Evolutionary conservation across 805 yeast species (phyloP), one percentile per base, ranked within the genome.

Genomic region (Kodamaea laetipori): DNA sequence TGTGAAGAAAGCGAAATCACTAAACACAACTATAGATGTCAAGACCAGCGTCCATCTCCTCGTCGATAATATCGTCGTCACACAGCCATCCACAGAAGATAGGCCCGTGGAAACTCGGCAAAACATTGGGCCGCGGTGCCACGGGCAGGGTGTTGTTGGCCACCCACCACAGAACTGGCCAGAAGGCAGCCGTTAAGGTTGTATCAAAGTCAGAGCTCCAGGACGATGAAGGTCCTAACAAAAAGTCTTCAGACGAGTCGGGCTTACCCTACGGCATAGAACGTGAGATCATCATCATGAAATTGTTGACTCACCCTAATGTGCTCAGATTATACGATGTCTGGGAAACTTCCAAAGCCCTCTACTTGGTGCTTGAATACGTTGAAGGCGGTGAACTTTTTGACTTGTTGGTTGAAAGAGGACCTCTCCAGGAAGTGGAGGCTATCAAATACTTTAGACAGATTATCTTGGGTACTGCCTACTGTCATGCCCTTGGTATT

Each of bases 231-330:
- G 51, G 43, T 17, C 49, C 58, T 13, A 49, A 51, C 46, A 52
- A 48, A 27, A 59, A 58, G 52, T 66, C 67, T 3, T 52, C 67
- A 38, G 80, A 76, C 45, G 74, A 76, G n/a, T 69, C 74, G 11
- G 88, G 89, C 1, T 74, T 86, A 45, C 96, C 97, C 2, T 90
- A 92, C 61, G 99, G 99, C 30, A 92, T 94, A 35, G 99, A 94
- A 67, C 78, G 98, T 52, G 99, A 94, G 62, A 95, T 94, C 50
- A 90, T 94, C 55, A 94, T 94, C 54, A 94, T 92, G 99, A 94
- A 94, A 66, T 74, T 94, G 32, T 80, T 94, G 36, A 87, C 94
- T 47, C 98, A 94, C 64, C 89, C 96, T 9, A 92, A 94, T 58
- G 94, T 94, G 17, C 82, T 94, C 78, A 86, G 94, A 18, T 72